These are phyloP conservation scores for Rhynchospora breviuscula DNA, from an alignment of 176 grass and related monocot genomes.

Conservation along the genomic window DNA sequence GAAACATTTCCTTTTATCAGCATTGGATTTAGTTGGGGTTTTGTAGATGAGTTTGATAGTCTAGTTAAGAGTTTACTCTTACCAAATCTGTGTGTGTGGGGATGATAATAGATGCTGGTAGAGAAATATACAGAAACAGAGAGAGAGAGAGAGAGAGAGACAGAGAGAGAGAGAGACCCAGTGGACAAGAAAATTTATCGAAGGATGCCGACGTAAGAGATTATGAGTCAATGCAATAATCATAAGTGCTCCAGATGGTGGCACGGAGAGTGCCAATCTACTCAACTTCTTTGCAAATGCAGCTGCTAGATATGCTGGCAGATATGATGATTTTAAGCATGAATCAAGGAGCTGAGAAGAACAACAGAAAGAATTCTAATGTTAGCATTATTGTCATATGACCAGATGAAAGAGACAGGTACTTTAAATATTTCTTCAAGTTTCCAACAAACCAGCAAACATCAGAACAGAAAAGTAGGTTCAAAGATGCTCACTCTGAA, in stretches of 20 bases:
- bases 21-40: neutral
- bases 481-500: neutral
- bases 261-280: constrained; percentile 74
- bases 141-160: constrained; percentile 1
- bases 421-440: neutral
- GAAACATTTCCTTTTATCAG: neutral
- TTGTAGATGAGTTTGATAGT: neutral
- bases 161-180: constrained; percentile 49
- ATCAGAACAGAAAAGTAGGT: neutral
- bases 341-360: constrained; percentile 75
- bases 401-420: neutral
- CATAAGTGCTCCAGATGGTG: constrained; percentile 76
- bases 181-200: constrained; percentile 92
- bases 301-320: constrained; percentile 85
- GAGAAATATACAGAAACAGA: neutral
- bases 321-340: constrained; percentile 82
- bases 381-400: neutral
- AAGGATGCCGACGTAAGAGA: constrained; percentile 78
- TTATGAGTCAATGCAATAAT: constrained; percentile 97
- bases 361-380: constrained; percentile 9
- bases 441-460: neutral
- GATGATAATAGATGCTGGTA: neutral
- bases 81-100: neutral
- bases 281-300: constrained; percentile 95
- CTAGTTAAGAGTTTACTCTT: neutral